Evolutionary conservation across 169 alveolate species (phyloP).

Genomic region (Plasmodium billcollinsi): DNA sequence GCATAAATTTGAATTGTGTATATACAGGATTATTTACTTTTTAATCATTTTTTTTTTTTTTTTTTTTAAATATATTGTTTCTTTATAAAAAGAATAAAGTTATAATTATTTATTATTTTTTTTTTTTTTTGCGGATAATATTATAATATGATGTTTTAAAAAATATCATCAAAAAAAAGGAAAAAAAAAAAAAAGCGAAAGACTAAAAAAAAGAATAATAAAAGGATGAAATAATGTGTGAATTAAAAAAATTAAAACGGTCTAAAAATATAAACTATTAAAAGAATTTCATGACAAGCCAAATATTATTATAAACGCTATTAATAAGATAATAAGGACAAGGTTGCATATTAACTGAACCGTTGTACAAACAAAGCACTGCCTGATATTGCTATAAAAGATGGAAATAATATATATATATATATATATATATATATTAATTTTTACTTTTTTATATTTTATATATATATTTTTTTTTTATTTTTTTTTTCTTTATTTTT

Average conservation of each 20-base stretch:
- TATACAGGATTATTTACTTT: background rate
- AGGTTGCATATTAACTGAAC: constrained; percentile 47
- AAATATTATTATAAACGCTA: constrained; percentile 27
- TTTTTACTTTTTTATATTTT: background rate
- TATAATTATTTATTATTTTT: no score
- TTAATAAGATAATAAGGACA: constrained; percentile 21
- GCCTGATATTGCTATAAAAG: constrained; percentile 13
- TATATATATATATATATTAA: constrained; percentile 58
- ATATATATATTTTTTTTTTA: background rate
- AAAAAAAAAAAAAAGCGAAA: no score
- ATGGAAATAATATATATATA: constrained; percentile 17
- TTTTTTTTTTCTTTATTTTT: no score
- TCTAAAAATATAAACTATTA: background rate
- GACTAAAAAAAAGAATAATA: no score
- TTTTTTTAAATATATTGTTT: no score
- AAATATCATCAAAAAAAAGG: no score
- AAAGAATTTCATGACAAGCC: constrained; percentile 1
- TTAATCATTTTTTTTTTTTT: no score
- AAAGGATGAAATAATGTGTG: no score
- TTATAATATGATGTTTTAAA: no score
- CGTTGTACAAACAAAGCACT: constrained; percentile 27
- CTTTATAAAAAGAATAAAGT: no score
- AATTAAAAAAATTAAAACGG: background rate
- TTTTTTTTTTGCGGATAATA: no score
- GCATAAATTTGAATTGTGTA: background rate